Conservation (phyloP, 2,329 filamentous ascomycete species). For the Akanthomyces dipterigenus region DNA sequence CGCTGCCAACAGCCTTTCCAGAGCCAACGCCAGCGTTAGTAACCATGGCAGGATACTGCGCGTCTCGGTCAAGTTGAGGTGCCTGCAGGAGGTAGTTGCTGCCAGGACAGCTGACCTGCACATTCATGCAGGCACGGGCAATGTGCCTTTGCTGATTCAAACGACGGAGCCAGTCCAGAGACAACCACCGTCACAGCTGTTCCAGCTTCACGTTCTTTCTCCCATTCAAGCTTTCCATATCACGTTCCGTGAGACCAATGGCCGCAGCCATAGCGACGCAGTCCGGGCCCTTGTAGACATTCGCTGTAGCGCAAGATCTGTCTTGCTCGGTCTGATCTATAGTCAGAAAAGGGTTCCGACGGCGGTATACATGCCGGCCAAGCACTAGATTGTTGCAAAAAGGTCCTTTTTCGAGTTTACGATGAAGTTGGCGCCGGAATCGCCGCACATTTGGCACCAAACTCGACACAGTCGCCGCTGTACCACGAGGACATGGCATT, state of each 20-base stretch:
- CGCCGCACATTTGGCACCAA: constrained; percentile 19
- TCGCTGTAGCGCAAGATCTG: constrained; percentile 29
- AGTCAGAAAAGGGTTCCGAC: constrained; percentile 28
- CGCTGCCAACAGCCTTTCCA: constrained; percentile 26
- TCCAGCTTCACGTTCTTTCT: constrained; percentile 22
- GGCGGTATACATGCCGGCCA: constrained; percentile 31
- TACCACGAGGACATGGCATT: constrained; percentile 23
- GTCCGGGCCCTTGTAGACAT: constrained; percentile 23
- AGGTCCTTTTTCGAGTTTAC: constrained; percentile 19
- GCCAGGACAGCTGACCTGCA: constrained; percentile 21
- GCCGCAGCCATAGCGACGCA: constrained; percentile 26
- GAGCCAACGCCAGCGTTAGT: constrained; percentile 27
- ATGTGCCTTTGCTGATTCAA: constrained; percentile 18
- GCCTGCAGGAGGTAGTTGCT: constrained; percentile 26
- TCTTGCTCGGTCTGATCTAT: constrained; percentile 29
- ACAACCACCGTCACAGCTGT: constrained; percentile 14
- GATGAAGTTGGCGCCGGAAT: constrained; percentile 18
- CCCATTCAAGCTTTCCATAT: constrained; percentile 20
- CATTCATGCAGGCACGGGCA: constrained; percentile 18
- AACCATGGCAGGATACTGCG: constrained; percentile 25
- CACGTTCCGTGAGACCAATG: constrained; percentile 14
- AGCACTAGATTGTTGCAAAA: constrained; percentile 27
- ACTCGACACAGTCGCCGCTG: constrained; percentile 22
- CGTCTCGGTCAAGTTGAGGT: constrained; percentile 33
- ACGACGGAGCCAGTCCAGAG: constrained; percentile 14